Evolutionary conservation across 2,329 filamentous ascomycete genomes (phyloP).

Genomic region (Ophiostoma perfectum): DNA sequence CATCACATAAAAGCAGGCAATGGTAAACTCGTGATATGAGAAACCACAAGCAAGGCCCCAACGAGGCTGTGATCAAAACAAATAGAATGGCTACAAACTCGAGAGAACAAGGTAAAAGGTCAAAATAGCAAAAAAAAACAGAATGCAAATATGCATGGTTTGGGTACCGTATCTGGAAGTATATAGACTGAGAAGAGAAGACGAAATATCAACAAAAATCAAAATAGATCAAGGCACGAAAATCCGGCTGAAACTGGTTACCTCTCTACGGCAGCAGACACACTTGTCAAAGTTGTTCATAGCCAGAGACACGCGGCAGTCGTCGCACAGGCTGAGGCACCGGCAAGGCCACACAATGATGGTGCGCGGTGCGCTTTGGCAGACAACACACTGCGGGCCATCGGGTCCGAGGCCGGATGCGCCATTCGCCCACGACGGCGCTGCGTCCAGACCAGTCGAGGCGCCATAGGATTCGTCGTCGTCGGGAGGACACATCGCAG

Average conservation of each 20-base stretch:
- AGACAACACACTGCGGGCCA: conserved; percentile 86
- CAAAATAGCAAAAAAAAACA: neutral
- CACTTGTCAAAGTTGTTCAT: conserved; percentile 98
- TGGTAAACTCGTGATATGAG: neutral
- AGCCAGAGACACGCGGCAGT: conserved; percentile 85
- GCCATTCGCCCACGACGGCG: conserved; percentile 59
- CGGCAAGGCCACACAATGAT: conserved; percentile 96
- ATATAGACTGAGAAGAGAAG: neutral
- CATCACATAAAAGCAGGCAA: neutral
- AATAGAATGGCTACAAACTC: neutral
- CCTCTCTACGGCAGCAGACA: conserved; percentile 85
- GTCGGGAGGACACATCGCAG: conserved; percentile 20
- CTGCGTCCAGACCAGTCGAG: conserved; percentile 11
- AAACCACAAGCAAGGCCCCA: neutral
- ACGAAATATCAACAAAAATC: neutral
- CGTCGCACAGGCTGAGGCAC: conserved; percentile 89
- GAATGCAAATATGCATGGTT: neutral
- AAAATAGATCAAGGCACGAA: conserved; percentile 64
- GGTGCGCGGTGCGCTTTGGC: conserved; percentile 76
- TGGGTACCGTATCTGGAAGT: neutral
- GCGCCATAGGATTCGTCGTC: conserved; percentile 15
- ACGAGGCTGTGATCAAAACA: neutral
- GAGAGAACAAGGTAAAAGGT: neutral
- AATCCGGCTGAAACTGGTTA: conserved; percentile 82
- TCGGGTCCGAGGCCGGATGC: conserved; percentile 64